phyloP scores from a whole-genome alignment of 1,284 basidiomycete species.

The Coniferiporia sulphurascens region DNA sequence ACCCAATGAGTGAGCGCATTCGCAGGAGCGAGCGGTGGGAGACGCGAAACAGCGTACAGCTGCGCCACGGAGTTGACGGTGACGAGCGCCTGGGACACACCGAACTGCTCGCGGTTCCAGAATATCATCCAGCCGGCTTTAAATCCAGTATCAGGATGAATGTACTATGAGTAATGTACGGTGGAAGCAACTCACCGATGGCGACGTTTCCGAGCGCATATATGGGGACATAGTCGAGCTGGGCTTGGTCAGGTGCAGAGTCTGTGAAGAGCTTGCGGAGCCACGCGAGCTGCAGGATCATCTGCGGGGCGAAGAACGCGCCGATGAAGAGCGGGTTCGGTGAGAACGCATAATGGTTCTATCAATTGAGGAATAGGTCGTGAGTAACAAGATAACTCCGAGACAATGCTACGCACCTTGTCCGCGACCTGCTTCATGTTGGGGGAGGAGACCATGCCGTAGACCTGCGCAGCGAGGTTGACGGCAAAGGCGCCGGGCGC shows the following conservation, averaged over 20 bases:
- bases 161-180: background rate
- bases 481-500: slow-evolving; percentile 29
- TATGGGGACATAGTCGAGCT: slow-evolving; percentile 29
- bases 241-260: slow-evolving; percentile 20
- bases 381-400: too few species aligned
- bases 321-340: slow-evolving; percentile 33
- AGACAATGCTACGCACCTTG: slow-evolving; percentile 25
- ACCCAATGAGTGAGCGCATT: slow-evolving; percentile 28
- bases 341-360: slow-evolving; percentile 36
- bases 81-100: slow-evolving; percentile 28
- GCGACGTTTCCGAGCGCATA: slow-evolving; percentile 33
- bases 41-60: slow-evolving; percentile 27
- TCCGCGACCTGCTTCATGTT: slow-evolving; percentile 35
- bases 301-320: slow-evolving; percentile 32
- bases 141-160: background rate
- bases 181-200: slow-evolving; percentile 26
- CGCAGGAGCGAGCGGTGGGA: slow-evolving; percentile 24
- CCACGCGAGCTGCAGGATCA: slow-evolving; percentile 29
- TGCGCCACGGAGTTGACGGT: slow-evolving; percentile 32
- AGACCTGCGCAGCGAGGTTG: slow-evolving; percentile 30
- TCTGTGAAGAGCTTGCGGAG: slow-evolving; percentile 27
- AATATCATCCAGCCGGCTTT: slow-evolving; percentile 33
- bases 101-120: slow-evolving; percentile 31
- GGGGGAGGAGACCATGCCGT: slow-evolving; percentile 29
- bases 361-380: too few species aligned